Evolutionary conservation across 2,329 filamentous ascomycete species (phyloP).

Genomic region (Microascus cirrosus): DNA sequence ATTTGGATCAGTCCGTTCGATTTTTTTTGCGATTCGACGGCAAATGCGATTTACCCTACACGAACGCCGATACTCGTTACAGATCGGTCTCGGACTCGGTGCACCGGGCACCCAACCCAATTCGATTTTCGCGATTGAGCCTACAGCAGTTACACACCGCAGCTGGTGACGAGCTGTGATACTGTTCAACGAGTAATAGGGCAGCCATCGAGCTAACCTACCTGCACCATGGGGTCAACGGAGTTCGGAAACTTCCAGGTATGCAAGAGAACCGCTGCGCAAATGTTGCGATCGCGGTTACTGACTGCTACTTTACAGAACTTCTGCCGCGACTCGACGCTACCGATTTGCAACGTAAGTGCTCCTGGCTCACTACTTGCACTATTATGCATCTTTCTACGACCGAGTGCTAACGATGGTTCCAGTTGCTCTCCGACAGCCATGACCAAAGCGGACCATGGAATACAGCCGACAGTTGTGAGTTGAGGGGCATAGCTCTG

Average conservation of each 20-base stretch:
- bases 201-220: not conserved
- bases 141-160: not conserved
- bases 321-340: slow-evolving; percentile 74
- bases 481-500: slow-evolving; percentile 64
- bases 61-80: not conserved
- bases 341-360: slow-evolving; percentile 75
- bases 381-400: not conserved
- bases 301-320: slow-evolving; percentile 33
- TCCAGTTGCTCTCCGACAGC: slow-evolving; percentile 51
- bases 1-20: not conserved
- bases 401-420: not conserved
- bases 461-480: slow-evolving; percentile 49
- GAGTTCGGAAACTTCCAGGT: slow-evolving; percentile 52
- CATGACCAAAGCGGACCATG: slow-evolving; percentile 48
- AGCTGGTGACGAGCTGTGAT: not conserved
- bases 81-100: not conserved
- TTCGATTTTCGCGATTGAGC: not conserved
- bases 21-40: not conserved
- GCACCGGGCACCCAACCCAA: not conserved
- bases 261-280: slow-evolving; percentile 11
- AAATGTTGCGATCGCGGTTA: slow-evolving; percentile 13
- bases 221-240: slow-evolving; percentile 41
- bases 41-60: not conserved
- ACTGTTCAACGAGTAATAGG: not conserved
- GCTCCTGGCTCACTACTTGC: not conserved